Evolutionary conservation across 495 filamentous ascomycete genomes (phyloP).

Genomic region (Aspergillus incahuasiensis): DNA sequence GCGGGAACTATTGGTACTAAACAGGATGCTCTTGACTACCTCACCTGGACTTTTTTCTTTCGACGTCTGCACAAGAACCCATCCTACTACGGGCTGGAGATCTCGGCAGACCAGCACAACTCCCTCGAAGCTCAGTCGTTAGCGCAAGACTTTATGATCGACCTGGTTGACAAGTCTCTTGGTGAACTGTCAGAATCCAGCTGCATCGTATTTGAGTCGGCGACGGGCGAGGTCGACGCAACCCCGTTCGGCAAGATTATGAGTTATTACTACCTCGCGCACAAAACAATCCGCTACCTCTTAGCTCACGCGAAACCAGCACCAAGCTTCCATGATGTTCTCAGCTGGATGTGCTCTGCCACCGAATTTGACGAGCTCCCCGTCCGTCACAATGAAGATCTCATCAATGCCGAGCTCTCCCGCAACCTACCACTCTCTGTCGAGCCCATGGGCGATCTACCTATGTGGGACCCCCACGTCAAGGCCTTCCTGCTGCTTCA

Average conservation of each 20-base stretch:
- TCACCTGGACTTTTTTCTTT: slow-evolving; percentile 99
- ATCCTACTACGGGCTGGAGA: slow-evolving; percentile 94
- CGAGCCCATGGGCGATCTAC: slow-evolving; percentile 65
- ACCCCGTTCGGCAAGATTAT: slow-evolving; percentile 95
- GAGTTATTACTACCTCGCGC: slow-evolving; percentile 98
- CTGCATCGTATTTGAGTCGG: slow-evolving; percentile 72
- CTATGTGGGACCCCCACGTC: slow-evolving; percentile 98
- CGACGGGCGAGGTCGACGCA: slow-evolving; percentile 79
- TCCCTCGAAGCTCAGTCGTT: slow-evolving; percentile 75
- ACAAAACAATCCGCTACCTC: slow-evolving; percentile 87
- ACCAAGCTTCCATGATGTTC: slow-evolving; percentile 77
- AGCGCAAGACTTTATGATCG: slow-evolving; percentile 89
- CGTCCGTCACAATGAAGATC: slow-evolving; percentile 98
- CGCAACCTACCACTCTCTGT: slow-evolving; percentile 66
- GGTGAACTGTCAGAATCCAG: slow-evolving; percentile 73
- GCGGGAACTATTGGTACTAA: slow-evolving; percentile 88
- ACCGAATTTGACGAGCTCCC: slow-evolving; percentile 97
- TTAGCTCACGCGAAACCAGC: slow-evolving; percentile 68
- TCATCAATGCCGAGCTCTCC: slow-evolving; percentile 91
- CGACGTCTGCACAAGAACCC: slow-evolving; percentile 96
- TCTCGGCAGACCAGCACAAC: slow-evolving; percentile 90
- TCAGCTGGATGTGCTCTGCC: slow-evolving; percentile 89
- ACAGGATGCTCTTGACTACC: slow-evolving; percentile 94
- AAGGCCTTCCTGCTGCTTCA: slow-evolving; percentile 94
- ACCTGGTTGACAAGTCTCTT: slow-evolving; percentile 82